phyloP scores from a whole-genome alignment of 176 grass and related monocot species.

The Calamus simplicifolius region DNA sequence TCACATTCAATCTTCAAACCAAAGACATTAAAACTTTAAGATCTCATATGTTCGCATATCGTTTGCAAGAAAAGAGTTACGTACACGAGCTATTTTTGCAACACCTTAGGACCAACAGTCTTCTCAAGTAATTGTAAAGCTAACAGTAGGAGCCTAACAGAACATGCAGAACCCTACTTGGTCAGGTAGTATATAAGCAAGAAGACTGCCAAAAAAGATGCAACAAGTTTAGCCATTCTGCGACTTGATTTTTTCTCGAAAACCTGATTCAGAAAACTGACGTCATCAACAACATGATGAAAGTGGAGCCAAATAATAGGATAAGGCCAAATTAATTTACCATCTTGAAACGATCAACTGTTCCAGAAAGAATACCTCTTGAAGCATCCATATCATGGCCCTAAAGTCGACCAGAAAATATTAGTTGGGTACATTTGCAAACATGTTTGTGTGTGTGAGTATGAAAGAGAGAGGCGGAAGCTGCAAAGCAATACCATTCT shows the following conservation, averaged over 20 bases:
- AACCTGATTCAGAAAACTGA: slow-evolving; percentile 31
- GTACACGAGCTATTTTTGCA: no score
- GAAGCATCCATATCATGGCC: slow-evolving; percentile 89
- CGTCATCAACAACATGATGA: neutral
- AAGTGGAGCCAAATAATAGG: neutral
- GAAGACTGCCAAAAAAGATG: slow-evolving; percentile 65
- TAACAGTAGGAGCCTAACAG: neutral
- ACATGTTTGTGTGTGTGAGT: neutral
- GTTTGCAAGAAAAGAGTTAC: no score
- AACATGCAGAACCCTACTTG: slow-evolving; percentile 25
- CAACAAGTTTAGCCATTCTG: slow-evolving; percentile 67
- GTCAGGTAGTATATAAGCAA: slow-evolving; percentile 84
- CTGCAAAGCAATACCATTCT: slow-evolving; percentile 47
- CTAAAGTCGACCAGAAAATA: slow-evolving; percentile 20
- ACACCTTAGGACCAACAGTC: no score
- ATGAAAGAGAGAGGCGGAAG: neutral
- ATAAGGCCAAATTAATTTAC: slow-evolving; percentile 21
- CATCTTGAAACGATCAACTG: slow-evolving; percentile 78
- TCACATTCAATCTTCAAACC: no score
- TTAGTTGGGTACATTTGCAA: neutral
- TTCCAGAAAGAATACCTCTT: slow-evolving; percentile 78
- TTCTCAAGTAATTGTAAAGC: no score
- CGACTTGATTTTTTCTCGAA: slow-evolving; percentile 81
- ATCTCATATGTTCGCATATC: no score
- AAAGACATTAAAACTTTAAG: no score